Percentiles rank a stretch among this genome's conserved stretches.
Conservation (phyloP, 352 stramenopile genomes). For the Phytophthora macrochlamydospora region DNA sequence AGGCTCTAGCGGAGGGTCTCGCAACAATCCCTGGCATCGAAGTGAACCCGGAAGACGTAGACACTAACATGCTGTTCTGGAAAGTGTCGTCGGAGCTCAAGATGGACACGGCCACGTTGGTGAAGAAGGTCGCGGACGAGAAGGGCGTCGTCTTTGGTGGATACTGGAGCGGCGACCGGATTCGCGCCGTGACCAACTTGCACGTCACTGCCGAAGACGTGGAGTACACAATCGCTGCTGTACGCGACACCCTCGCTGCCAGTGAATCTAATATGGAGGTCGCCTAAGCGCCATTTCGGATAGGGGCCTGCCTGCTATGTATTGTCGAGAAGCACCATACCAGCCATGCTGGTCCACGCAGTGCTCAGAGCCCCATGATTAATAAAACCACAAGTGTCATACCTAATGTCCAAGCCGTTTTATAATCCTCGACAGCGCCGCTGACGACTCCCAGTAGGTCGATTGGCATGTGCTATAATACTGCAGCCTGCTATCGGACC, state of each 20-base stretch:
- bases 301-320: conserved; percentile 14
- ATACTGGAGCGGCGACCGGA: conserved; percentile 66
- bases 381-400: conserved; percentile 19
- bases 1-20: conserved; percentile 69
- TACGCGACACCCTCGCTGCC: conserved; percentile 61
- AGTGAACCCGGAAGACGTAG: conserved; percentile 63
- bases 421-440: no score
- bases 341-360: conserved; percentile 4
- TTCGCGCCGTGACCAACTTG: conserved; percentile 80
- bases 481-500: no score
- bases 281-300: conserved; percentile 18
- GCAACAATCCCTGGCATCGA: conserved; percentile 67
- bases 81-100: conserved; percentile 56
- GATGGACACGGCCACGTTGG: conserved; percentile 51
- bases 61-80: conserved; percentile 92
- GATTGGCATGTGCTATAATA: no score
- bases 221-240: conserved; percentile 59
- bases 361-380: conserved; percentile 15
- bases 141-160: conserved; percentile 75
- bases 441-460: no score
- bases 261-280: conserved; percentile 31
- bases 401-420: background rate
- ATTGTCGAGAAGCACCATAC: conserved; percentile 16
- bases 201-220: conserved; percentile 71
- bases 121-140: conserved; percentile 57